phyloP scores from a whole-genome alignment of 768 basidiomycete genomes.

The Russula griseocarnosa region DNA sequence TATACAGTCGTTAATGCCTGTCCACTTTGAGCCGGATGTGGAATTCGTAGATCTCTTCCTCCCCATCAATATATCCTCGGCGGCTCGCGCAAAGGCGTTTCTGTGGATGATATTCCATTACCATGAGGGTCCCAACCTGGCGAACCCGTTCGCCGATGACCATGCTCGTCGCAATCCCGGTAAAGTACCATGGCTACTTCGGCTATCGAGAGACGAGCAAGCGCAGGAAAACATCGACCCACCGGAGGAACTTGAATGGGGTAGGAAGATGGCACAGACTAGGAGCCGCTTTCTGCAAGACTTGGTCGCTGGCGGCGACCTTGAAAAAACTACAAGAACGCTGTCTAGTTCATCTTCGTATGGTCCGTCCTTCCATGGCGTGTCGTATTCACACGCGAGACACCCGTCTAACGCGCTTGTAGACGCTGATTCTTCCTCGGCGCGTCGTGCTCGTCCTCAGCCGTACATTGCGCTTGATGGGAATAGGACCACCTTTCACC shows the following conservation, averaged over 20 bases:
- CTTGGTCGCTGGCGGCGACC: constrained; percentile 49
- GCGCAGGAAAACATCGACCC: constrained; percentile 74
- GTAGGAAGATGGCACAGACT: constrained; percentile 64
- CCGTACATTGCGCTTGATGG: constrained; percentile 25
- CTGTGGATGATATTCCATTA: constrained; percentile 83
- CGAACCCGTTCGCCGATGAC: constrained; percentile 76
- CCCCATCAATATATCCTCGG: constrained; percentile 66
- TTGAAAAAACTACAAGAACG: constrained; percentile 37
- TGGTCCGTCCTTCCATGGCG: constrained; percentile 16
- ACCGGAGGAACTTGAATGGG: constrained; percentile 73
- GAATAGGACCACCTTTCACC: constrained; percentile 29
- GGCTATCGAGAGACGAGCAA: constrained; percentile 53
- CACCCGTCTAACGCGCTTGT: background rate
- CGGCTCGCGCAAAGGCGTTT: constrained; percentile 71
- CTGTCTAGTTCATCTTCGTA: constrained; percentile 26
- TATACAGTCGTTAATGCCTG: constrained; percentile 38
- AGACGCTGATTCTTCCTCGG: constrained; percentile 22
- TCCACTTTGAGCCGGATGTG: constrained; percentile 69
- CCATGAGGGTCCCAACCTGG: constrained; percentile 56
- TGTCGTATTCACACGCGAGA: background rate
- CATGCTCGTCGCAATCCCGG: constrained; percentile 53
- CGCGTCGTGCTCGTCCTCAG: constrained; percentile 25
- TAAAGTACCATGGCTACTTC: constrained; percentile 60
- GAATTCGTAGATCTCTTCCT: constrained; percentile 85
- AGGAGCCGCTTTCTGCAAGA: constrained; percentile 69